Evolutionary conservation across 495 filamentous ascomycete species (phyloP).

Genomic region (Penicillium turbatum): DNA sequence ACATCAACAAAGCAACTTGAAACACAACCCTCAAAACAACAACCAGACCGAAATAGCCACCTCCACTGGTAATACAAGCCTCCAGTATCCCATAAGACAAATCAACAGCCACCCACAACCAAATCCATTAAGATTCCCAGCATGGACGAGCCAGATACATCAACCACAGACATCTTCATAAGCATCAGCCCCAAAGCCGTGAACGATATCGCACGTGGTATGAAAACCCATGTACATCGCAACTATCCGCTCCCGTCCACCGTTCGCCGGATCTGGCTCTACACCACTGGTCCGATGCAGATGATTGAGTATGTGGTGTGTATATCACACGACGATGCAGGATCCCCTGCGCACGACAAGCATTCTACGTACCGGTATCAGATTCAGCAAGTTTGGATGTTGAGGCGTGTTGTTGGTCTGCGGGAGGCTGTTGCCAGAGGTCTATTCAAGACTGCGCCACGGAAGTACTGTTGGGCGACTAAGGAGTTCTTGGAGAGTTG

Average conservation of each 20-base stretch:
- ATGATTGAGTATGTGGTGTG: background rate
- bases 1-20: too few relatives aligned
- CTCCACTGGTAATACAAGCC: too few relatives aligned
- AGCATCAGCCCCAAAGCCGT: background rate
- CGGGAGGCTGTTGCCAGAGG: background rate
- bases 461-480: background rate
- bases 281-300: background rate
- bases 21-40: too few relatives aligned
- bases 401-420: background rate
- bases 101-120: background rate
- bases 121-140: background rate
- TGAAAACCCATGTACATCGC: background rate
- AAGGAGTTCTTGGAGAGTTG: background rate
- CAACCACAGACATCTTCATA: background rate
- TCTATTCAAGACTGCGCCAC: background rate
- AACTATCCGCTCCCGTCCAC: background rate
- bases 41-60: too few relatives aligned
- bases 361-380: background rate
- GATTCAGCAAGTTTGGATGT: conserved; percentile 1
- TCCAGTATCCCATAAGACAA: background rate
- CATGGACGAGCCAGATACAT: background rate
- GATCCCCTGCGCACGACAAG: background rate
- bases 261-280: background rate
- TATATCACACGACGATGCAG: background rate
- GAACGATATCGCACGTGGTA: background rate